phyloP scores from a whole-genome alignment of 192 early-diverging fungal genomes.

The Backusella mclennaniae region DNA sequence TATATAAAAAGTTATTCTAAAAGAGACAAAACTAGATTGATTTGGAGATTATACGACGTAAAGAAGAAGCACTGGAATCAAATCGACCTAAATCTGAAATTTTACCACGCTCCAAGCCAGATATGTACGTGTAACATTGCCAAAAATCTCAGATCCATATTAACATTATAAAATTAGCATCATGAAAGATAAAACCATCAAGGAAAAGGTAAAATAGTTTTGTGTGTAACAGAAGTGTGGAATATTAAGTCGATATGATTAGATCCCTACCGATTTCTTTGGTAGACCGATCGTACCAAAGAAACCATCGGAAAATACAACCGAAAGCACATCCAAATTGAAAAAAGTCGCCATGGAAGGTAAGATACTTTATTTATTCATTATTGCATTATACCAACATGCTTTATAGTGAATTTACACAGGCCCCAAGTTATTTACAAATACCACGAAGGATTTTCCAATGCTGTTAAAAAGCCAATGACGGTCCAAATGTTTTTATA shows the following conservation, averaged over 20 bases:
- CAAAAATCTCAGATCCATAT: neutral
- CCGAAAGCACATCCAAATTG: neutral
- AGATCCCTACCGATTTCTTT: slow-evolving; percentile 71
- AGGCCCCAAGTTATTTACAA: slow-evolving; percentile 59
- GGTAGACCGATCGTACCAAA: slow-evolving; percentile 59
- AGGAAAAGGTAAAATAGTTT: neutral
- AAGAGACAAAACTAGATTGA: slow-evolving; percentile 44
- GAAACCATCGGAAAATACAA: neutral
- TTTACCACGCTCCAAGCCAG: neutral
- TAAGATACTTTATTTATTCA: neutral
- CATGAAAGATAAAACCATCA: neutral
- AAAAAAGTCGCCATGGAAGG: slow-evolving; percentile 15
- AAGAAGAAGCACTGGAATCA: slow-evolving; percentile 24
- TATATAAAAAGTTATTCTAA: neutral
- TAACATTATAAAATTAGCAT: neutral
- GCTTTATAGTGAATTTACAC: slow-evolving; percentile 10
- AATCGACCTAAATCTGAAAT: slow-evolving; percentile 5
- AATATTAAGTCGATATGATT: neutral
- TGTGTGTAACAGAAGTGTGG: slow-evolving; percentile 8
- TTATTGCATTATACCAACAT: neutral
- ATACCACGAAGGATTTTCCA: slow-evolving; percentile 90
- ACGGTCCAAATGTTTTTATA: slow-evolving; percentile 61
- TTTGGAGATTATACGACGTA: slow-evolving; percentile 39
- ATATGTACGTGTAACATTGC: neutral
- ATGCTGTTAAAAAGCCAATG: slow-evolving; percentile 82